Base-by-base conservation (phyloP, 306 rosid genomes). In the Hippophae gyantsensis region DNA sequence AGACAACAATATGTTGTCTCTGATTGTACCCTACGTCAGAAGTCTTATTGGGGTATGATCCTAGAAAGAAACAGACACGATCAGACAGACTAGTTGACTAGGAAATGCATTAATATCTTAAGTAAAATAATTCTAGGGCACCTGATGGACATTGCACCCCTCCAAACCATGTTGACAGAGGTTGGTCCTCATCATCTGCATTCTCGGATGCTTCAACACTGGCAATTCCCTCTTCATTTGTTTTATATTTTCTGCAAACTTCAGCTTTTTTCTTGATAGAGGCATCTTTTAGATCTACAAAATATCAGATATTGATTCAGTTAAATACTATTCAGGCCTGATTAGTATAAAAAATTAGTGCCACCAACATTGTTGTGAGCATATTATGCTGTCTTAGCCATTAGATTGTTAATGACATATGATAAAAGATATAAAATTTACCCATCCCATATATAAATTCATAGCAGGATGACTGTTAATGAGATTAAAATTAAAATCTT, bases 81-180 rank as follows among this genome's bases (percentile, higher is more conserved):
- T 60, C 61, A 58, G 38, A 52, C 14, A 52, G 14, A 48, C 18
- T 40, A 46, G 13, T 52, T 23, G 46, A n/a, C 40, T 40, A 26
- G 49, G 13, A 18, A 18, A 6, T 25, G 14, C 52, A 56, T 8
- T 26, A 52, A 25, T 18, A n/a, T 51, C 6, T 10, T 38, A 56
- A 66, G 55, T 27, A 42, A 43, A 69, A 56, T 66, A 23, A 27
- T 49, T 72, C 77, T 6, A 42, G 26, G 25, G 25, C n/a, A 25
- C 52, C 43, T 7, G 44, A 18, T 6, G 65, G 63, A 56, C 9
- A 13, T 63, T 66, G 76, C 49, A 48, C 14, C 49, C 60, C 68
- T 26, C 72, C 77, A 2, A 72, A 43, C 77, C 77, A 72, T 25
- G 50, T 61, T 48, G 77, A 66, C 9, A 67, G 69, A 38, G 77